A percentile compares a stretch with the other conserved stretches of the same genome.
Conservation (phyloP, 192 early-diverging fungal genomes). For the Chytriomyces confervae region DNA sequence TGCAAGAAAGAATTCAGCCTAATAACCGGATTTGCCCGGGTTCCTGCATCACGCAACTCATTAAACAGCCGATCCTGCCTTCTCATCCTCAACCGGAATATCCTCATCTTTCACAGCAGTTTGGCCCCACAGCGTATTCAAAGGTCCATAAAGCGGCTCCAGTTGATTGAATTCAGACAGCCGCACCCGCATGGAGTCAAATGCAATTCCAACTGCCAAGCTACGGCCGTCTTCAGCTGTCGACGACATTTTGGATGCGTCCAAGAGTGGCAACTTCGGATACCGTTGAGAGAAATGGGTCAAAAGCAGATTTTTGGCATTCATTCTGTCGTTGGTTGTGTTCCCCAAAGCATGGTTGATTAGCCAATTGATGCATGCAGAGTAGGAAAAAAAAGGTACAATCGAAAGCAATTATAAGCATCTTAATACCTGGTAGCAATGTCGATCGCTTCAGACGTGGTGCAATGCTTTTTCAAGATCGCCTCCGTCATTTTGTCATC, state of each 20-base stretch:
- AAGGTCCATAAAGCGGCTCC: conserved; percentile 19
- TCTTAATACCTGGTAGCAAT: conserved; percentile 69
- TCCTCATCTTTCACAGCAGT: conserved; percentile 17
- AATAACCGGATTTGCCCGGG: no score
- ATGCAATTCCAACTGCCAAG: conserved; percentile 66
- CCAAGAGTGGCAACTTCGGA: conserved; percentile 74
- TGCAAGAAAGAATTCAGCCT: no score
- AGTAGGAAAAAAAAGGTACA: neutral
- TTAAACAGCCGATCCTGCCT: neutral
- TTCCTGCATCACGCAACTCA: no score
- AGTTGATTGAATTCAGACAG: conserved; percentile 28
- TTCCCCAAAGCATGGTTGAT: neutral
- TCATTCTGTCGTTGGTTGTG: conserved; percentile 65
- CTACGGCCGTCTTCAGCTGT: conserved; percentile 1
- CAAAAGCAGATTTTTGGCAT: conserved; percentile 79
- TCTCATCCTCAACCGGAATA: conserved; percentile 12
- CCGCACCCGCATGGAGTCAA: conserved; percentile 73
- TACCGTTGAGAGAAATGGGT: conserved; percentile 98
- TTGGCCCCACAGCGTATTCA: conserved; percentile 26
- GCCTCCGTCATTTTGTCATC: conserved; percentile 65
- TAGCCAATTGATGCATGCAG: neutral
- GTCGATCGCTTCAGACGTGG: conserved; percentile 82
- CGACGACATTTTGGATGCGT: neutral
- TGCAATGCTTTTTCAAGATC: conserved; percentile 80
- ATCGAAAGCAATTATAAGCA: no score